Base-by-base conservation (phyloP, 495 filamentous ascomycete species). In the Bathelium albidoporum region DNA sequence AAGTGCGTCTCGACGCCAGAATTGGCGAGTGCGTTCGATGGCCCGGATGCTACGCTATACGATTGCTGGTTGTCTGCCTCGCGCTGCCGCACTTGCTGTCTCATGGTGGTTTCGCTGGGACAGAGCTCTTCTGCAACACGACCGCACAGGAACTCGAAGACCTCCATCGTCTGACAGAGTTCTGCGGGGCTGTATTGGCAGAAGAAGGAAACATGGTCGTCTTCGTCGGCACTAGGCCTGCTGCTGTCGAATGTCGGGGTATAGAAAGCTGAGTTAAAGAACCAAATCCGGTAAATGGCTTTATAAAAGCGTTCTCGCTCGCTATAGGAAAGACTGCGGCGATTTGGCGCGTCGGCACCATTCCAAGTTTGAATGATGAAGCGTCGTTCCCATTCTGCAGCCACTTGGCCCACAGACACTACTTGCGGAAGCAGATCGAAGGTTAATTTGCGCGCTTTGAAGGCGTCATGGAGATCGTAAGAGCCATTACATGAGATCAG, bases 341-440 rank as follows among this genome's bases (percentile, higher is more conserved):
- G 82, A 59, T 82, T 74, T 61, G 81, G 78, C 34, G 78, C 87
- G 53, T 83, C 74, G 10, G 78, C 66, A 59, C 76, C 74, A 32
- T 79, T 79, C 85, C 89, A 92, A 63, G 85, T 83, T 65, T 87
- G 81, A 59, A 83, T 76, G 2, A 88, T 88, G 71, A 88, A 93
- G n/a, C n/a, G n/a, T n/a, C n/a, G n/a, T n/a, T 84, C 81, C 87
- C 87, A 90, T 63, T 79, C 77, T 66, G 79, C 78, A n/a, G n/a
- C n/a, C n/a, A n/a, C n/a, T n/a, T n/a, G n/a, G n/a, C n/a, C n/a
- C n/a, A n/a, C n/a, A n/a, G n/a, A n/a, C n/a, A n/a, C n/a, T n/a
- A n/a, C n/a, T n/a, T n/a, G n/a, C n/a, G n/a, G n/a, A n/a, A n/a
- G n/a, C n/a, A n/a, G n/a, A n/a, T n/a, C n/a, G n/a, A n/a, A n/a